A percentile compares a stretch with the other conserved stretches of the same genome.
These are phyloP conservation scores for Trypanosoma grayi DNA, from an alignment of 208 protist species.

Conservation along the genomic window DNA sequence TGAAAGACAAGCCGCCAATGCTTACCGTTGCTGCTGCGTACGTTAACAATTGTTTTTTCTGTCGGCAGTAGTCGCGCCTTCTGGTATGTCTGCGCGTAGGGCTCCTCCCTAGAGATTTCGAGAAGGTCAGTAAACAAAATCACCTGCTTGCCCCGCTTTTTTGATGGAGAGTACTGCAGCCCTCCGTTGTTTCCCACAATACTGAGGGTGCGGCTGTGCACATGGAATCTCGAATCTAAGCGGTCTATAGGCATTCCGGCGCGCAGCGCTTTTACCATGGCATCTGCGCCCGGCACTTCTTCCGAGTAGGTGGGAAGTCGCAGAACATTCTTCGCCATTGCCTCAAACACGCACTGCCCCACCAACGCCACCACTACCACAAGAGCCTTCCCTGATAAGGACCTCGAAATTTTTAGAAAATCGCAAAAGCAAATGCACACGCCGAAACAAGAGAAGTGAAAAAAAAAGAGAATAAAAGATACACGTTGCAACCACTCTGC, in stretches of 20 bases:
- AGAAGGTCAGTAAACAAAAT: constrained; percentile 51
- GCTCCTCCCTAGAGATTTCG: constrained; percentile 43
- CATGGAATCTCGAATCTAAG: constrained; percentile 3
- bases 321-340: no score
- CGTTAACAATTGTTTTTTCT: constrained; percentile 41
- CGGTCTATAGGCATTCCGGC: not conserved
- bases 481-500: no score
- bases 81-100: constrained; percentile 38
- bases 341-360: no score
- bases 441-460: not conserved
- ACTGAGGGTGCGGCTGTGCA: constrained; percentile 24
- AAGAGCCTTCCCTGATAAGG: no score
- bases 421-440: not conserved
- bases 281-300: not conserved
- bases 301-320: constrained; percentile 1
- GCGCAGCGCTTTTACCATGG: not conserved
- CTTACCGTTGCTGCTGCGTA: constrained; percentile 32
- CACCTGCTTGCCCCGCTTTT: constrained; percentile 32
- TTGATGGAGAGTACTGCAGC: constrained; percentile 48
- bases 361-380: not conserved
- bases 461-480: constrained; percentile 3
- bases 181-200: constrained; percentile 34
- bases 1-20: constrained; percentile 37
- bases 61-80: constrained; percentile 30
- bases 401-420: no score